Percentiles rank a stretch among this genome's conserved stretches.
phyloP scores from a whole-genome alignment of 1,139 yeast species.

The Pichia sp. region DNA sequence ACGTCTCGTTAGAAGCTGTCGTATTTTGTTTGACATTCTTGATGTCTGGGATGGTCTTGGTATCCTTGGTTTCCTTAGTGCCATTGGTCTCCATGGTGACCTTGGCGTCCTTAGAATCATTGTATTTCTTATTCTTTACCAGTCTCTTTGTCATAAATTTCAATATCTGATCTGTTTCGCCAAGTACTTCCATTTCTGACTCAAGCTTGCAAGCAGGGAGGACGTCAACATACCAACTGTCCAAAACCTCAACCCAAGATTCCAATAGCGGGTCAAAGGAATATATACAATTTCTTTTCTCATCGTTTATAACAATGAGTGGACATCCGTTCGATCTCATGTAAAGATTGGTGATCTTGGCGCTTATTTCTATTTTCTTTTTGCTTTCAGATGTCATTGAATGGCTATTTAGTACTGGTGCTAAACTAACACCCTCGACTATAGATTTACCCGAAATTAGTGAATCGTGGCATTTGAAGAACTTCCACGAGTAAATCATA shows the following conservation, averaged over 20 bases:
- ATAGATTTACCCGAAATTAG: conserved; percentile 30
- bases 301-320: conserved; percentile 36
- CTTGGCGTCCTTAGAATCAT: background rate
- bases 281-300: conserved; percentile 30
- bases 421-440: conserved; percentile 44
- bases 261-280: conserved; percentile 38
- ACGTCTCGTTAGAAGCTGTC: no score
- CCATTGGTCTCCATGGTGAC: background rate
- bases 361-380: conserved; percentile 26
- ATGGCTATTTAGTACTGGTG: conserved; percentile 46
- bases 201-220: conserved; percentile 8
- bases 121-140: background rate
- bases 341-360: conserved; percentile 27
- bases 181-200: background rate
- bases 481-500: conserved; percentile 46
- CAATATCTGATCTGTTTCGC: conserved; percentile 5
- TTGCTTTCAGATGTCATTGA: conserved; percentile 26
- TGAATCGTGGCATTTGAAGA: conserved; percentile 17
- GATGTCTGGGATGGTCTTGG: background rate
- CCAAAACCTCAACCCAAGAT: conserved; percentile 46
- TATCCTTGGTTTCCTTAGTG: background rate
- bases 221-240: conserved; percentile 42
- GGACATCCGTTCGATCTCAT: conserved; percentile 40
- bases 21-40: no score
- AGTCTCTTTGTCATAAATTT: conserved; percentile 5